Evolutionary conservation across 2,329 filamentous ascomycete genomes (phyloP).

Genomic region (Exophiala aquamarina): DNA sequence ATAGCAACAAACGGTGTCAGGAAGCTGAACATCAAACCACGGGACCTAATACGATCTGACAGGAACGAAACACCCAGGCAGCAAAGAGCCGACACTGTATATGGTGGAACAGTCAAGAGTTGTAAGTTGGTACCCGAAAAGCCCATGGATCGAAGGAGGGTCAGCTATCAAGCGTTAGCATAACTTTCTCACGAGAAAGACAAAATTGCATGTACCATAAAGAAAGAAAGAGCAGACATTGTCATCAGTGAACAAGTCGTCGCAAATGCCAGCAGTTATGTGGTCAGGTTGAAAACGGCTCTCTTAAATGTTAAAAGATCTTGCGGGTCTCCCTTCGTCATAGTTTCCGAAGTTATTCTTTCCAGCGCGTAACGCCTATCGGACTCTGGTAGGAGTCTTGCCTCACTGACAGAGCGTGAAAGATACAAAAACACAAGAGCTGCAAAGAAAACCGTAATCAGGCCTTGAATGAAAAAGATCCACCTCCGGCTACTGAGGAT

Average conservation of each 20-base stretch:
- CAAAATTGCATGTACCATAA: no score
- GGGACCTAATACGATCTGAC: not conserved
- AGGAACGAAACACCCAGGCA: not conserved
- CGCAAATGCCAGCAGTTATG: not conserved
- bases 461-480: slow-evolving; percentile 57
- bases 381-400: slow-evolving; percentile 37
- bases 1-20: not conserved
- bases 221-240: slow-evolving; percentile 42
- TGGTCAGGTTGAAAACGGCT: slow-evolving; percentile 2
- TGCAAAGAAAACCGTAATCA: slow-evolving; percentile 44
- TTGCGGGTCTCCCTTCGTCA: not conserved
- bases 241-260: slow-evolving; percentile 11
- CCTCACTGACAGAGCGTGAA: slow-evolving; percentile 41
- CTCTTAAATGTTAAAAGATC: not conserved
- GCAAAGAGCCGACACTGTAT: slow-evolving; percentile 42
- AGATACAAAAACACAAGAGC: slow-evolving; percentile 40
- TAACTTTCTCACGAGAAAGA: no score
- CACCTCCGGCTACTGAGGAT: slow-evolving; percentile 49
- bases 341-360: slow-evolving; percentile 26
- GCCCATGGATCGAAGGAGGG: slow-evolving; percentile 65
- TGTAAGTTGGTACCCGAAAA: slow-evolving; percentile 64
- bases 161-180: no score
- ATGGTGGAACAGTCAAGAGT: slow-evolving; percentile 72
- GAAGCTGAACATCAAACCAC: not conserved
- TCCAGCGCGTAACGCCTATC: slow-evolving; percentile 28